Conservation (phyloP, 768 basidiomycete species). For the Mycena haematopus region DNA sequence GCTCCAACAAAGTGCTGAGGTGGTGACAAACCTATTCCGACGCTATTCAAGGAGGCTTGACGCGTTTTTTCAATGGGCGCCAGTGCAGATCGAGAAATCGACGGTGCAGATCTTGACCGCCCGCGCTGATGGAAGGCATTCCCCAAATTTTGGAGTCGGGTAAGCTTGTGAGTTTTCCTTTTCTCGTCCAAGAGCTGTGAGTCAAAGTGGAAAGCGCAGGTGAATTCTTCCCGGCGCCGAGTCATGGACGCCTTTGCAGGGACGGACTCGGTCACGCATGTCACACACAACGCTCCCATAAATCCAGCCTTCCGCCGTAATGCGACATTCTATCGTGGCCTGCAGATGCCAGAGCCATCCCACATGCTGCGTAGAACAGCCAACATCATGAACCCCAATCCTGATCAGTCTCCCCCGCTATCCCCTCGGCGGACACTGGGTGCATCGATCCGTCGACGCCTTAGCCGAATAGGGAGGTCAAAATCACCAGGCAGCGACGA, state of each 20-base stretch:
- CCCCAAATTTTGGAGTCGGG: slow-evolving; percentile 4
- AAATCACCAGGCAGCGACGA: slow-evolving; percentile 21
- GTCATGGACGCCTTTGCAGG: slow-evolving; percentile 7
- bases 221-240: slow-evolving; percentile 7
- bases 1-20: not conserved
- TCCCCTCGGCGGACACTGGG: slow-evolving; percentile 22
- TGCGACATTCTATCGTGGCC: slow-evolving; percentile 15
- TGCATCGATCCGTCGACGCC: slow-evolving; percentile 25
- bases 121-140: slow-evolving; percentile 13
- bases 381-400: slow-evolving; percentile 21
- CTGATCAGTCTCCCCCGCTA: slow-evolving; percentile 11
- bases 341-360: slow-evolving; percentile 19
- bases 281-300: slow-evolving; percentile 13
- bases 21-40: slow-evolving; percentile 4
- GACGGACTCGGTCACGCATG: slow-evolving; percentile 7
- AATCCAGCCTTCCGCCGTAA: slow-evolving; percentile 22
- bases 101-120: not conserved
- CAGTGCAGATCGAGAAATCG: not conserved
- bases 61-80: not conserved
- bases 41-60: slow-evolving; percentile 1
- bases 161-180: slow-evolving; percentile 15
- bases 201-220: slow-evolving; percentile 17
- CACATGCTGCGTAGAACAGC: slow-evolving; percentile 24
- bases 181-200: slow-evolving; percentile 13
- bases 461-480: slow-evolving; percentile 17